A percentile compares a stretch with the other conserved stretches of the same genome.
phyloP scores from a whole-genome alignment of 116 monocot genomes.

The Iris pallida region DNA sequence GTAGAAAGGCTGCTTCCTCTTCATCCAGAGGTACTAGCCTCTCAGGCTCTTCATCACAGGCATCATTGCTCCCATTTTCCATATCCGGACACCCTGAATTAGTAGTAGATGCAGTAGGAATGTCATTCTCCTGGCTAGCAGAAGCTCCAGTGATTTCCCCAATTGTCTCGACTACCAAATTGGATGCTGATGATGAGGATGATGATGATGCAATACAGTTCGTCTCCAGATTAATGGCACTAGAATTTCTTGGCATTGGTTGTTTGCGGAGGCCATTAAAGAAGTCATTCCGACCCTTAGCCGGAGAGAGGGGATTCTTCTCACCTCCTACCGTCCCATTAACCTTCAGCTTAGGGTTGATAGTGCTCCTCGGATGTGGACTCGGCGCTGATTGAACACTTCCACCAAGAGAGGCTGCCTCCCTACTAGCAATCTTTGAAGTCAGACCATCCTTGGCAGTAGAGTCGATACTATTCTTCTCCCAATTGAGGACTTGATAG shows the following conservation, averaged over 20 bases:
- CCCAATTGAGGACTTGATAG: constrained; percentile 26
- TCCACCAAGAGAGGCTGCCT: constrained; percentile 1
- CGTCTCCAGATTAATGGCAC: constrained; percentile 8
- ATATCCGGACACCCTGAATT: not conserved
- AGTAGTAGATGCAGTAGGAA: not conserved
- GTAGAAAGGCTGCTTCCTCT: constrained; percentile 29
- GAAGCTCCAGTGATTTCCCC: constrained; percentile 4
- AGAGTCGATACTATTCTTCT: constrained; percentile 14
- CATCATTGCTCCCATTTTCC: constrained; percentile 14
- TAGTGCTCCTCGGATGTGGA: constrained; percentile 1
- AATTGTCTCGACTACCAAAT: constrained; percentile 4
- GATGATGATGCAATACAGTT: constrained; percentile 4
- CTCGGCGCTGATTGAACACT: constrained; percentile 4
- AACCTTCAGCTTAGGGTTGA: constrained; percentile 17
- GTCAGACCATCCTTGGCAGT: constrained; percentile 13
- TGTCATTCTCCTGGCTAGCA: not conserved
- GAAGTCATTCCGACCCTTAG: constrained; percentile 40
- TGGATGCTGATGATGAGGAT: not conserved
- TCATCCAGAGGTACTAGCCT: constrained; percentile 12
- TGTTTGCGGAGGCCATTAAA: constrained; percentile 45
- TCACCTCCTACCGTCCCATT: constrained; percentile 22
- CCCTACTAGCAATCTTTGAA: constrained; percentile 10
- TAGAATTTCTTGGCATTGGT: constrained; percentile 9
- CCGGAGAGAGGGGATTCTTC: constrained; percentile 29
- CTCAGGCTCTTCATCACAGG: constrained; percentile 22